These are phyloP conservation scores for Cucurbita argyrosperma DNA, from an alignment of 306 rosid species.

Conservation along the genomic window DNA sequence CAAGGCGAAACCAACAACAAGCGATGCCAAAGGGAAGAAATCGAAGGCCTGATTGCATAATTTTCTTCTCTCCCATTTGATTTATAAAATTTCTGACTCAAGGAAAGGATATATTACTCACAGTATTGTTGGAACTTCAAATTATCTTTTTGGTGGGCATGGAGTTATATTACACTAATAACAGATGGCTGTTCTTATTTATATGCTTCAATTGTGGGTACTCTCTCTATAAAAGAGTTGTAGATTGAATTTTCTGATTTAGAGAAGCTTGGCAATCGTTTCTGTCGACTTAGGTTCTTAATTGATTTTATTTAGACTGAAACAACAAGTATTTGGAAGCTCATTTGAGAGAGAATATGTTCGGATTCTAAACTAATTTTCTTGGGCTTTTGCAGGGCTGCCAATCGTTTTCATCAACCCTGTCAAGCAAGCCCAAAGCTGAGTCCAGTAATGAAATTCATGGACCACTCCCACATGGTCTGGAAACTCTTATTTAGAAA, in stretches of 20 bases:
- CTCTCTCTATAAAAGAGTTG: not conserved
- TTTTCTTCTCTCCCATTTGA: constrained; percentile 9
- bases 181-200: not conserved
- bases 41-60: constrained; percentile 62
- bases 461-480: constrained; percentile 20
- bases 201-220: not conserved
- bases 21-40: constrained; percentile 94
- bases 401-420: constrained; percentile 25
- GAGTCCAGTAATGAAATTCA: constrained; percentile 11
- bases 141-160: not conserved
- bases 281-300: not conserved
- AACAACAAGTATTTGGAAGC: not conserved
- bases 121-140: not conserved
- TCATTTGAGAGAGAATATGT: not conserved
- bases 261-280: not conserved
- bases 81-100: not conserved
- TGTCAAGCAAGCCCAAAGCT: constrained; percentile 20
- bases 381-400: constrained; percentile 55
- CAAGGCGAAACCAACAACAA: constrained; percentile 34
- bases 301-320: not conserved
- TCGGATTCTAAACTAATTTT: constrained; percentile 18
- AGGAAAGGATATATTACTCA: not conserved
- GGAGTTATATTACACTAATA: not conserved
- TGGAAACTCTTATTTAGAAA: constrained; percentile 16
- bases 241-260: not conserved